These are phyloP conservation scores for Puccinia hordei DNA, from an alignment of 1,284 basidiomycete genomes.

Conservation along the genomic window DNA sequence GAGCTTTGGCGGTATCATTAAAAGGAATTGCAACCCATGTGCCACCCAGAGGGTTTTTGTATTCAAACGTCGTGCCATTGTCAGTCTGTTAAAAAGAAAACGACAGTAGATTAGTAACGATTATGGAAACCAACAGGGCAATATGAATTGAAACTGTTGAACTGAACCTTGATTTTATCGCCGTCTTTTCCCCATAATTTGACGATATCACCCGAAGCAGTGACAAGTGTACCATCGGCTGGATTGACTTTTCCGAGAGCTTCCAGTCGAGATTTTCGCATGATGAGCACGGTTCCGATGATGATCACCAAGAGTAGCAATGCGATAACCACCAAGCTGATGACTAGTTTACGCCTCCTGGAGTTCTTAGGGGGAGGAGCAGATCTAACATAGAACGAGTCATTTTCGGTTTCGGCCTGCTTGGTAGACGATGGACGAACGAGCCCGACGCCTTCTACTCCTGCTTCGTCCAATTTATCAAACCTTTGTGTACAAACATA, in stretches of 20 bases:
- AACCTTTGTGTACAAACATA: too few species aligned
- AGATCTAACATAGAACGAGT: neutral
- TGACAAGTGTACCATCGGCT: neutral
- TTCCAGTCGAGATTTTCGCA: slow-evolving; percentile 19
- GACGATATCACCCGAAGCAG: neutral
- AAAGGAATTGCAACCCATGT: slow-evolving; percentile 66
- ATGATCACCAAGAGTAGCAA: slow-evolving; percentile 8
- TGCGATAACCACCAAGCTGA: neutral
- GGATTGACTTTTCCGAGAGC: neutral
- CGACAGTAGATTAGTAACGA: neutral
- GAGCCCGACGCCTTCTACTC: slow-evolving; percentile 30
- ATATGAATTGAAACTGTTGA: neutral
- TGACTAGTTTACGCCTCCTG: slow-evolving; percentile 3
- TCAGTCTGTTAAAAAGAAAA: slow-evolving; percentile 19
- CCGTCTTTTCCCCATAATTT: slow-evolving; percentile 48
- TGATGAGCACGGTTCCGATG: slow-evolving; percentile 18
- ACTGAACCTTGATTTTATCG: slow-evolving; percentile 44
- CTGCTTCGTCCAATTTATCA: slow-evolving; percentile 11
- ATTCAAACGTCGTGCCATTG: slow-evolving; percentile 37
- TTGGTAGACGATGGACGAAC: slow-evolving; percentile 15
- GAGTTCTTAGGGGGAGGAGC: neutral
- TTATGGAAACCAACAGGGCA: too few species aligned
- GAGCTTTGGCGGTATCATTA: slow-evolving; percentile 68
- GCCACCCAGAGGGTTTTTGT: slow-evolving; percentile 55
- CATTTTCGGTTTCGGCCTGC: neutral